These are phyloP conservation scores for Saturnispora halmiae DNA, from an alignment of 805 yeast genomes.

Conservation along the genomic window DNA sequence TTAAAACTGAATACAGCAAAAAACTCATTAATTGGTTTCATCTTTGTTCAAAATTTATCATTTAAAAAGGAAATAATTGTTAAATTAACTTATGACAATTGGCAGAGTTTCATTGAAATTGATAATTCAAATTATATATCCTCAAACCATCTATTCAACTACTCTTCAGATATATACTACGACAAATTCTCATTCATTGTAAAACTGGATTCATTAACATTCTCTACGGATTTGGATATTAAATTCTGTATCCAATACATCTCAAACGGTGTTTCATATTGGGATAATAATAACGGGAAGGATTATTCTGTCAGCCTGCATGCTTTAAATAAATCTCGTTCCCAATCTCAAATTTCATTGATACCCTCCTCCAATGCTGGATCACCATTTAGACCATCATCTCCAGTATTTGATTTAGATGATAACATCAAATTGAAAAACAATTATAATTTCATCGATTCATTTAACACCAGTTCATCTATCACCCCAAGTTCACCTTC, in stretches of 20 bases:
- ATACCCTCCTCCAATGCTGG: not conserved
- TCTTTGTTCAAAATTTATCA: conserved; percentile 31
- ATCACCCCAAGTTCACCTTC: conserved; percentile 17
- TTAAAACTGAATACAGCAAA: conserved; percentile 33
- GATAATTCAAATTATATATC: conserved; percentile 30
- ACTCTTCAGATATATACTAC: conserved; percentile 22
- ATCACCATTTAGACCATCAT: not conserved
- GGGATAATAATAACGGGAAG: conserved; percentile 34
- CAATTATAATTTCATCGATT: conserved; percentile 25
- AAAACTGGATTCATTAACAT: conserved; percentile 28
- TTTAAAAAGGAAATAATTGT: conserved; percentile 34
- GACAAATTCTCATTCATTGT: conserved; percentile 44
- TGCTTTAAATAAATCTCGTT: conserved; percentile 10
- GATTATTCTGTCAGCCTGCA: conserved; percentile 33
- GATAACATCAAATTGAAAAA: conserved; percentile 25
- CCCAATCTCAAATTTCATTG: not conserved
- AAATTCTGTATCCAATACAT: conserved; percentile 34
- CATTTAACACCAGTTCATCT: too few relatives aligned
- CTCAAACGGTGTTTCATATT: conserved; percentile 26
- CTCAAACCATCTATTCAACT: conserved; percentile 33
- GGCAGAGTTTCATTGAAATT: conserved; percentile 30
- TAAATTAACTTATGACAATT: conserved; percentile 42
- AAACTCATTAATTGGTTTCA: conserved; percentile 34
- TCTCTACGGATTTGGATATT: conserved; percentile 23
- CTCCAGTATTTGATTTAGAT: conserved; percentile 19